A percentile compares a stretch with the other conserved stretches of the same genome.
Conservation (phyloP, 169 alveolate genomes). For the Plasmodium reichenowi region DNA sequence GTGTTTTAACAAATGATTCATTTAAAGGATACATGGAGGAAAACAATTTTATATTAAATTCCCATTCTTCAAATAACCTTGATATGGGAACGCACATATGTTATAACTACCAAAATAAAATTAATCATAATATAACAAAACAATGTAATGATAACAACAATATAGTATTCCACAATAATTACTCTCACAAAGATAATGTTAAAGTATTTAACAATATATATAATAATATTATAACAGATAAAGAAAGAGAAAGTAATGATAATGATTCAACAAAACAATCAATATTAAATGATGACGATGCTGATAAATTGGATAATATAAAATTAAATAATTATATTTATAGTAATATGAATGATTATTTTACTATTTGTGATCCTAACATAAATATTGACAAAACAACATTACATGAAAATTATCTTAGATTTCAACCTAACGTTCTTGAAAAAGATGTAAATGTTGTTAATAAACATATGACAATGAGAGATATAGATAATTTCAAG, state of each 20-base stretch:
- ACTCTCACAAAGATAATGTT: neutral
- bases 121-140: neutral
- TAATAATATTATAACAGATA: slow-evolving; percentile 3
- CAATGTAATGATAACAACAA: slow-evolving; percentile 1
- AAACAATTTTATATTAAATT: no score
- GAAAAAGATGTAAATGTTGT: neutral
- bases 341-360: slow-evolving; percentile 4
- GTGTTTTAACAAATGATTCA: no score
- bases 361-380: neutral
- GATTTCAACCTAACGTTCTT: slow-evolving; percentile 1
- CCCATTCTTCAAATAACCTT: no score
- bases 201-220: neutral
- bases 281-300: neutral
- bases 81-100: no score
- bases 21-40: no score
- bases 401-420: neutral
- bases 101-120: neutral
- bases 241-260: neutral
- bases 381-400: neutral
- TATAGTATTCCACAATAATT: slow-evolving; percentile 4
- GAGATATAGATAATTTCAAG: slow-evolving; percentile 11
- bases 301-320: slow-evolving; percentile 1
- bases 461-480: slow-evolving; percentile 21
- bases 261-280: slow-evolving; percentile 14
- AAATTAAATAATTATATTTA: slow-evolving; percentile 8